Base-by-base conservation (phyloP, 1,139 yeast genomes). In the Candida pseudoviswanathii region DNA sequence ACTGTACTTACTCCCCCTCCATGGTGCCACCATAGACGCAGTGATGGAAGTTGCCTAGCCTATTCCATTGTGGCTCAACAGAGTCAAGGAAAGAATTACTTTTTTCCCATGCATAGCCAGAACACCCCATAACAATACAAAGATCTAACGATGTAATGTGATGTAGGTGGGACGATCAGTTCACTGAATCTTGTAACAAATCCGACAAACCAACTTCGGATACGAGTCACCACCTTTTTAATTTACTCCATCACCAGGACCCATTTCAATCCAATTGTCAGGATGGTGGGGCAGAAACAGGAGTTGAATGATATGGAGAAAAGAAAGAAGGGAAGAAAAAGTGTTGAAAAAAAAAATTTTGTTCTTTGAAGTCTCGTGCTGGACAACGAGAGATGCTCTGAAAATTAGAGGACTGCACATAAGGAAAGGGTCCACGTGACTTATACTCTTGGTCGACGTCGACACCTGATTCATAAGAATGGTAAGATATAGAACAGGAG, bases 221-320 rank as follows among this genome's bases (percentile, higher is more conserved):
- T 37, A 37, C 40, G 22, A 37, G 29, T 37, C 40, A 37, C 40
- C 40, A 37, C 40, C 24, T 37, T 27, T 30, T 37, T 37, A 30
- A 37, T 37, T 10, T 37, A 11, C 40, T 37, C 40, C 40, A 37
- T 37, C 29, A 37, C 29, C 40, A 37, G 40, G 25, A 37, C 40
- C 40, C 40, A 37, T 37, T 37, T 25, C 40, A 8, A 37, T 10
- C 37, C 11, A 11, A 11, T 22, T 10, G 21, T 4, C 9, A 37
- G 10, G 40, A 37, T 24, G 9, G 4, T 37, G 40, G 7, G 40
- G 40, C 40, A 37, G 40, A 37, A 37, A 37, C 16, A 37, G 40
- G 40, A 37, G 40, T 10, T 6, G 11, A 37, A 8, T 16, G 16
- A 16, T 16, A 16, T 16, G 11, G 25, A 24, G 11, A 37, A 8